Evolutionary conservation across 2,329 filamentous ascomycete genomes (phyloP).

Genomic region (Diaporthe amygdali): DNA sequence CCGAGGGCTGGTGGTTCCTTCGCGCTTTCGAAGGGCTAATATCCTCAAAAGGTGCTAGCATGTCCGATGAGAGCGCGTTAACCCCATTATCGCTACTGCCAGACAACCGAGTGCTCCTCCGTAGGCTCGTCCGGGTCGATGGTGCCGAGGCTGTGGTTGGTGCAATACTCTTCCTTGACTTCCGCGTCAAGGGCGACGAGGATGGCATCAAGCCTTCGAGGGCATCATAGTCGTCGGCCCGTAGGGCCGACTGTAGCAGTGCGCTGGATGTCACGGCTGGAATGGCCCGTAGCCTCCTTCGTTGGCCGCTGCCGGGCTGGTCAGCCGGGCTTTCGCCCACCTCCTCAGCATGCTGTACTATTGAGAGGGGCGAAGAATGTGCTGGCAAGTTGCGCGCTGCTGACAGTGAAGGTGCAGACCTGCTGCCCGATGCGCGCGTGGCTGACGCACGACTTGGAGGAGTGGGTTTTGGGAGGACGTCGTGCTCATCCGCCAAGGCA

Average conservation of each 20-base stretch:
- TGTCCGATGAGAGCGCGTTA: slow-evolving; percentile 37
- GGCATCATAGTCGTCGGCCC: slow-evolving; percentile 33
- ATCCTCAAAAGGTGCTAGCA: background rate
- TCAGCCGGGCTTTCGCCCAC: slow-evolving; percentile 58
- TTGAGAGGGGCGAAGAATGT: slow-evolving; percentile 13
- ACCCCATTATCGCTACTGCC: slow-evolving; percentile 26
- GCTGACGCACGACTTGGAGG: slow-evolving; percentile 28
- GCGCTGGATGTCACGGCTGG: slow-evolving; percentile 45
- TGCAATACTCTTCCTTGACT: slow-evolving; percentile 40
- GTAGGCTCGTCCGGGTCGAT: slow-evolving; percentile 33
- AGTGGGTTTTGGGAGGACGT: slow-evolving; percentile 22
- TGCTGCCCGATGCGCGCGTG: slow-evolving; percentile 14
- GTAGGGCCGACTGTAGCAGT: slow-evolving; percentile 45
- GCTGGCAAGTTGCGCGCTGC: background rate
- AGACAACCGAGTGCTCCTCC: slow-evolving; percentile 21
- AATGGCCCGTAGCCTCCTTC: slow-evolving; percentile 44
- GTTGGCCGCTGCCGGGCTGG: slow-evolving; percentile 61
- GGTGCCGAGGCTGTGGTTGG: slow-evolving; percentile 37
- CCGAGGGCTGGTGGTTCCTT: background rate
- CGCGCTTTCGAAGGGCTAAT: background rate
- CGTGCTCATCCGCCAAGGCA: slow-evolving; percentile 29
- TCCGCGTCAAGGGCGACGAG: slow-evolving; percentile 51
- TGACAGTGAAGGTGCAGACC: background rate
- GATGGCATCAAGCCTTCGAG: slow-evolving; percentile 36
- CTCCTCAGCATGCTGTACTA: slow-evolving; percentile 41